Evolutionary conservation across 2,329 filamentous ascomycete genomes (phyloP).

Genomic region (Neonectria punicea): DNA sequence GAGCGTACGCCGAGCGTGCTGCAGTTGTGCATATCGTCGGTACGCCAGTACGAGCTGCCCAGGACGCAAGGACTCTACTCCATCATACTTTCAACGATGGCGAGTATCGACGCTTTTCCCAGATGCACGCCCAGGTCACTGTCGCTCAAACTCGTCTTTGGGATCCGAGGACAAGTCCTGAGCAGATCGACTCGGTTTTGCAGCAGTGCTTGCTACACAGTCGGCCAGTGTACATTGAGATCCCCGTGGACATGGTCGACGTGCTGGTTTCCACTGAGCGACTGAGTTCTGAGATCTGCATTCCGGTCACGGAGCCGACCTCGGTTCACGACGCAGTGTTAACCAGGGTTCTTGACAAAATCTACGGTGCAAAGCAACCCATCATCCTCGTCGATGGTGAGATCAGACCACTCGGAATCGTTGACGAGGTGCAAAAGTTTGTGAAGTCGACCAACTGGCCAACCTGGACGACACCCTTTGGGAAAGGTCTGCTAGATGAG

Average conservation of each 20-base stretch:
- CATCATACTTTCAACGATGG: slow-evolving; percentile 68
- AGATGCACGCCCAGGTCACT: slow-evolving; percentile 61
- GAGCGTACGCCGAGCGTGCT: slow-evolving; percentile 66
- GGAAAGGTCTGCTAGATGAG: slow-evolving; percentile 63
- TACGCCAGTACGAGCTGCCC: slow-evolving; percentile 56
- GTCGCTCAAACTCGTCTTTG: slow-evolving; percentile 57
- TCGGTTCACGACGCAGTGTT: slow-evolving; percentile 44
- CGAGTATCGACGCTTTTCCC: slow-evolving; percentile 61
- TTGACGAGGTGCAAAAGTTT: slow-evolving; percentile 54
- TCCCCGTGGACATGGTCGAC: slow-evolving; percentile 64
- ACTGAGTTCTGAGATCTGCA: slow-evolving; percentile 20
- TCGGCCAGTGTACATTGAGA: slow-evolving; percentile 65
- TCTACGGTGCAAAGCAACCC: slow-evolving; percentile 58
- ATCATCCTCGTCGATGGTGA: slow-evolving; percentile 65
- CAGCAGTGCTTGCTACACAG: slow-evolving; percentile 62
- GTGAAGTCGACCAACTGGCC: slow-evolving; percentile 57
- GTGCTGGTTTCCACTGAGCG: slow-evolving; percentile 45
- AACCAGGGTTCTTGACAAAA: slow-evolving; percentile 49
- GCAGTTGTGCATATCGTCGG: slow-evolving; percentile 69
- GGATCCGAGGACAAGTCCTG: slow-evolving; percentile 56
- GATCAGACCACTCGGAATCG: slow-evolving; percentile 53
- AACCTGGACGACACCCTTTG: slow-evolving; percentile 59
- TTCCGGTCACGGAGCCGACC: slow-evolving; percentile 34
- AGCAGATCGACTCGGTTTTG: slow-evolving; percentile 62
- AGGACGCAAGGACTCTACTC: slow-evolving; percentile 55